A percentile compares a stretch with the other conserved stretches of the same genome.
These are phyloP conservation scores for Cystobasidium slooffiae DNA, from an alignment of 1,284 basidiomycete species.

Conservation along the genomic window DNA sequence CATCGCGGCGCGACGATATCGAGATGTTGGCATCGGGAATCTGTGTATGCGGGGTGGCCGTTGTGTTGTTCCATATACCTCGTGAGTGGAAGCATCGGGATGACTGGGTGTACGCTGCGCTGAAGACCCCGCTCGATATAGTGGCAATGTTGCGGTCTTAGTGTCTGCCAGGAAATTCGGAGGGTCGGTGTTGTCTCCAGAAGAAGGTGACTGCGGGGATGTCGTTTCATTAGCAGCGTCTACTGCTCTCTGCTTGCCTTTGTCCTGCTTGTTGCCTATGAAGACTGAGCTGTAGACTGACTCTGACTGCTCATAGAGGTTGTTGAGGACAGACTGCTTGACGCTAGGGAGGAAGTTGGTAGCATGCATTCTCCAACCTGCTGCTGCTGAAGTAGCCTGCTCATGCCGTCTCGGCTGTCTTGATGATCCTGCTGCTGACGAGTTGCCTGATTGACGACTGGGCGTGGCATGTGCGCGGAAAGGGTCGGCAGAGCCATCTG, in stretches of 20 bases:
- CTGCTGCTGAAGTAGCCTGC: neutral
- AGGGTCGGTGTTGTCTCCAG: neutral
- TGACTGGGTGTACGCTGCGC: neutral
- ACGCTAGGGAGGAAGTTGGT: conserved; percentile 5
- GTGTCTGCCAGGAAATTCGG: neutral
- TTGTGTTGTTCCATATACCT: neutral
- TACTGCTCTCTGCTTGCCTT: conserved; percentile 29
- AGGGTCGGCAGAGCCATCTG: conserved; percentile 21
- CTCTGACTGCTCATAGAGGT: conserved; percentile 36
- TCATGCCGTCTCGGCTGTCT: neutral
- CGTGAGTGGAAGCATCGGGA: neutral
- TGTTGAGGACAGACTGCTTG: conserved; percentile 30
- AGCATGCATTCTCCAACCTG: conserved; percentile 17
- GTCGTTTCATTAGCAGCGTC: neutral
- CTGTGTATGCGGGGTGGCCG: conserved; percentile 7
- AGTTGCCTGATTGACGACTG: conserved; percentile 25
- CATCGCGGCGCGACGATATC: conserved; percentile 11
- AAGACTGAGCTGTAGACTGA: conserved; percentile 42
- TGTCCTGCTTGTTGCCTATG: conserved; percentile 29
- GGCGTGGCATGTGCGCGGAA: conserved; percentile 15
- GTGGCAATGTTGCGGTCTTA: neutral
- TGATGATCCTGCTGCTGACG: neutral
- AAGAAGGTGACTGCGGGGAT: neutral
- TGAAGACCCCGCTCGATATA: neutral
- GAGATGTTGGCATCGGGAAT: conserved; percentile 23